Evolutionary conservation across 345 rosid genomes (phyloP), one percentile per base, ranked within the genome.

Genomic region (Citrus medica): DNA sequence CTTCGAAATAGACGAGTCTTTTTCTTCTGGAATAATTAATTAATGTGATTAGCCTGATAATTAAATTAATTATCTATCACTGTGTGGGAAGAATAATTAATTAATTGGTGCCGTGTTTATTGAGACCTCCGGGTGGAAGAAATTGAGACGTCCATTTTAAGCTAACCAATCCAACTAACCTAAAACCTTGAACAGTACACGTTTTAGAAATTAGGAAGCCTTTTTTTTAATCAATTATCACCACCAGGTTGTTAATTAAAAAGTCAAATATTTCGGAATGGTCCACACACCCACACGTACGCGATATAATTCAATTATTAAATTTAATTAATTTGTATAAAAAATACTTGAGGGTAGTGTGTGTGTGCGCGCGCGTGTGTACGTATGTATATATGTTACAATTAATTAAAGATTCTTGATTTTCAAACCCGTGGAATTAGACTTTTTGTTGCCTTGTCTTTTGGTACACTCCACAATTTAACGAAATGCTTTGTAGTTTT

Each of bases 261-360:
- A 70, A 78, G 80, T 78, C 76, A 70, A 78, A 61, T 61, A 78
- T 78, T 69, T 30, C 62, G 75, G 69, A 37, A 28, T 27, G 59
- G 58, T 9, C 79, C 58, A 24, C 79, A 17, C 65, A 73, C 32
- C 51, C 51, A n/a, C 40, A n/a, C 27, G 51, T 40, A 35, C 76
- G 17, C 24, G 3, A 25, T 21, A 37, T 21, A 37, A 42, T 67
- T 9, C 53, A 53, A 53, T 46, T 42, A 42, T 42, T 9, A 10
- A 10, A 2, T 2, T 42, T 42, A 3, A 42, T 42, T 42, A 42
- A 9, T 33, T 42, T 46, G 10, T 42, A 42, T 42, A 0, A 42
- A 0, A 42, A 42, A 12, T 42, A 42, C 51, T 42, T 42, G 3
- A 12, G 46, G 7, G 42, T 38, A 7, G 42, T 38, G 40, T 38